A percentile compares a stretch with the other conserved stretches of the same genome.
phyloP scores from a whole-genome alignment of 2,329 filamentous ascomycete species.

The Colletotrichum navitas region DNA sequence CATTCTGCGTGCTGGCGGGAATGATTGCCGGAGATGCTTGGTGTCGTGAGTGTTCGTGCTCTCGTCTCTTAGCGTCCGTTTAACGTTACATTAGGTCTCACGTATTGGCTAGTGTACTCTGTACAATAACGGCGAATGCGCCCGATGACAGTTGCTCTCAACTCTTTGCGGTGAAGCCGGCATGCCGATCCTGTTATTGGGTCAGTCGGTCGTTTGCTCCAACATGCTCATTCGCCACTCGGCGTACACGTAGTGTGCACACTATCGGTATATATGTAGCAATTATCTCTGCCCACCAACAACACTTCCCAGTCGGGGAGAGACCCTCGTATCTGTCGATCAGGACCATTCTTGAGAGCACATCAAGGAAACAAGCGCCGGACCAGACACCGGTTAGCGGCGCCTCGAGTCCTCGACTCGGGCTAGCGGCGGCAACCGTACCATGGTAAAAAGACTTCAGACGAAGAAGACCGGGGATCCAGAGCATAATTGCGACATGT shows the following conservation, averaged over 20 bases:
- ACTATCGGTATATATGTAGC: neutral
- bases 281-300: neutral
- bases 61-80: conserved; percentile 24
- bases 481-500: conserved; percentile 34
- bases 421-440: conserved; percentile 7
- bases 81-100: conserved; percentile 31
- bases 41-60: neutral
- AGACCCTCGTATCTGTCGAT: conserved; percentile 5
- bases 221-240: conserved; percentile 2
- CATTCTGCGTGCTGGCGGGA: neutral
- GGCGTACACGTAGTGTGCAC: neutral
- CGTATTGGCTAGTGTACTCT: too few species aligned
- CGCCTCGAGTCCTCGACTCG: conserved; percentile 11
- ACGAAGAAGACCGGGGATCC: conserved; percentile 21
- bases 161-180: neutral
- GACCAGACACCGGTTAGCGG: conserved; percentile 30
- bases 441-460: neutral
- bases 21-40: neutral
- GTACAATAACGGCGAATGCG: neutral
- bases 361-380: conserved; percentile 10
- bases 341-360: neutral
- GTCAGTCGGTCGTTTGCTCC: neutral
- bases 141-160: neutral
- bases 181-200: neutral
- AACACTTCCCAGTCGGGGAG: too few species aligned